Conservation (phyloP, 2,329 filamentous ascomycete genomes). For the Colletotrichum australisinense region DNA sequence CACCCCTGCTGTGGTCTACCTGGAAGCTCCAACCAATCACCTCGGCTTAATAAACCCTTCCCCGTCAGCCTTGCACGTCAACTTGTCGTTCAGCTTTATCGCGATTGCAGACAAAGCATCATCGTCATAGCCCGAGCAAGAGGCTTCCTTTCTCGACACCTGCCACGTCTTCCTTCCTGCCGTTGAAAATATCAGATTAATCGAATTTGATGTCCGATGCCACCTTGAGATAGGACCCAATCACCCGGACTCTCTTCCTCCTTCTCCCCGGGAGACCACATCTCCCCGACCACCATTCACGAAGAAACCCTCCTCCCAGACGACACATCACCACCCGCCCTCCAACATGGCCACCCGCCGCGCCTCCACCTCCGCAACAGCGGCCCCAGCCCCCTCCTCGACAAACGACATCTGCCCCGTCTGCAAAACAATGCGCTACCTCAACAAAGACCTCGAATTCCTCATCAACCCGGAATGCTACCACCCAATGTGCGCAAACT, state of each 20-base stretch:
- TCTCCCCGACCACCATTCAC: not conserved
- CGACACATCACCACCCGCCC: not conserved
- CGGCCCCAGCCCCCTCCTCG: constrained; percentile 41
- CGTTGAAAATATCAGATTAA: not conserved
- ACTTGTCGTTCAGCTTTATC: not conserved
- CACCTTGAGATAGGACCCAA: not conserved
- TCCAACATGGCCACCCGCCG: constrained; percentile 24
- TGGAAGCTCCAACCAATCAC: constrained; percentile 32
- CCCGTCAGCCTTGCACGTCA: constrained; percentile 22
- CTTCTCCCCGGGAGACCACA: too few relatives aligned
- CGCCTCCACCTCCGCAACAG: constrained; percentile 16
- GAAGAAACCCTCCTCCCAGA: not conserved
- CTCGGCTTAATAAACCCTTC: constrained; percentile 5
- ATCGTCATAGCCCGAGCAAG: not conserved
- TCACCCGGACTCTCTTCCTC: not conserved
- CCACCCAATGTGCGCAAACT: constrained; percentile 98
- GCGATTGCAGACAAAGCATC: not conserved
- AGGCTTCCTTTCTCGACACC: not conserved
- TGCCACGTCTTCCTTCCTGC: not conserved
- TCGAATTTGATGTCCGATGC: not conserved
- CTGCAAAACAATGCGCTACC: constrained; percentile 96
- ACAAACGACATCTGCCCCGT: constrained; percentile 87
- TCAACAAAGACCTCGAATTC: constrained; percentile 94
- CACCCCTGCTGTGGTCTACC: not conserved
- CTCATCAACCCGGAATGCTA: constrained; percentile 99